These are phyloP conservation scores for Phytophthora idaei DNA, from an alignment of 352 stramenopile species.

Conservation along the genomic window DNA sequence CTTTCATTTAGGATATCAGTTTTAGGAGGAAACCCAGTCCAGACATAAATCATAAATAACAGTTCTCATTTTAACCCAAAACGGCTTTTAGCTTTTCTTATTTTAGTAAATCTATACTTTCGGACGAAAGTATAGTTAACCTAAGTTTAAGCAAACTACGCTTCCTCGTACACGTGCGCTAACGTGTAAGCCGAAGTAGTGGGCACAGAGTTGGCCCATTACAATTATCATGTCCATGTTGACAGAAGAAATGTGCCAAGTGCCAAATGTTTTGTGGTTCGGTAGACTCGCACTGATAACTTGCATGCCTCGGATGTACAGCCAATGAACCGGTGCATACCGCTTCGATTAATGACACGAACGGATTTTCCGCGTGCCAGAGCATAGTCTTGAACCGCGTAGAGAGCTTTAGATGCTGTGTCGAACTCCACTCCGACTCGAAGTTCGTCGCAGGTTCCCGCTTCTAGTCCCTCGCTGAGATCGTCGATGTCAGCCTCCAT, in stretches of 20 bases:
- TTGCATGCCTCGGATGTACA: not conserved
- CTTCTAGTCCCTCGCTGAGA: not conserved
- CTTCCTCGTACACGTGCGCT: no score
- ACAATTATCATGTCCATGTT: no score
- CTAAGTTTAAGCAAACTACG: no score
- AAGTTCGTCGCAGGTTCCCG: not conserved
- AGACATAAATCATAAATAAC: no score
- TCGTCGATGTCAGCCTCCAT: not conserved
- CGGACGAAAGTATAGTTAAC: no score
- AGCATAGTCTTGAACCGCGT: not conserved
- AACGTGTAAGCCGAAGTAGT: no score
- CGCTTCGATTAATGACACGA: not conserved
- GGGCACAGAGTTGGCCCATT: no score
- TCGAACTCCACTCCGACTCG: not conserved
- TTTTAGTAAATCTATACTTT: no score
- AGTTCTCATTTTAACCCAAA: no score
- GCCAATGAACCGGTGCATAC: not conserved
- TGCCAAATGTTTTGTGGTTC: not conserved
- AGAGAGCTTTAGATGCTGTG: not conserved
- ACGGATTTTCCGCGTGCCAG: not conserved
- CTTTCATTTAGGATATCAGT: no score
- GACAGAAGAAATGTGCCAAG: not conserved
- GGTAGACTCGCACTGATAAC: not conserved
- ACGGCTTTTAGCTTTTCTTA: no score
- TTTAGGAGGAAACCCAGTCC: no score